These are phyloP conservation scores for Protomyces pachydermus DNA, from an alignment of 1,139 yeast species.

Conservation along the genomic window DNA sequence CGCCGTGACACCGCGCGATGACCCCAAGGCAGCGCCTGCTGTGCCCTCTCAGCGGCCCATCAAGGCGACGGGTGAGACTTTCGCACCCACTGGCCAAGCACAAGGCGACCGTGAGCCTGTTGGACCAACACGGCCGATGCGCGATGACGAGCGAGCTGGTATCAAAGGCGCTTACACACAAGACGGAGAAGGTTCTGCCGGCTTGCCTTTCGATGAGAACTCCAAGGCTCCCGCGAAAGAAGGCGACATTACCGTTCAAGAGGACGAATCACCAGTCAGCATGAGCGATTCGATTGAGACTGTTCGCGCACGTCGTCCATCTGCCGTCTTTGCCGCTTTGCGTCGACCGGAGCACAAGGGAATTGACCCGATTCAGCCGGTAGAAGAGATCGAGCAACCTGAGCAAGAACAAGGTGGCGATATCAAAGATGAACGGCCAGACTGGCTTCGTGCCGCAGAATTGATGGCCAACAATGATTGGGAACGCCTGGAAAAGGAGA, in stretches of 20 bases:
- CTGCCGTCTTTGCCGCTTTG: conserved; percentile 8
- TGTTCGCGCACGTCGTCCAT: conserved; percentile 4
- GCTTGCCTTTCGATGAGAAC: conserved; percentile 27
- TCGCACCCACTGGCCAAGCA: conserved; percentile 14
- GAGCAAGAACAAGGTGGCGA: not conserved
- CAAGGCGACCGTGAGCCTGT: conserved; percentile 16
- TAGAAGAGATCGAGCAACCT: conserved; percentile 13
- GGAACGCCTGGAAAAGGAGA: conserved; percentile 6
- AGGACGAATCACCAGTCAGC: conserved; percentile 12
- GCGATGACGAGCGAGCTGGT: conserved; percentile 5
- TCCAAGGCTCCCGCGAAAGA: conserved; percentile 4
- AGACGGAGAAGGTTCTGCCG: conserved; percentile 30
- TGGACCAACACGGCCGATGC: conserved; percentile 15
- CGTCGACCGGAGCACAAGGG: conserved; percentile 8
- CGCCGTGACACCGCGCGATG: not conserved
- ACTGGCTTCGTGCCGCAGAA: conserved; percentile 26
- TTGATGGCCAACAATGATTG: conserved; percentile 25
- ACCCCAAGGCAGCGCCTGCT: not conserved
- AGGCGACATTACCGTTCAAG: conserved; percentile 15
- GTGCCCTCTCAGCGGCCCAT: conserved; percentile 15
- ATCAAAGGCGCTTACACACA: conserved; percentile 21
- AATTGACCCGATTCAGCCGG: conserved; percentile 8
- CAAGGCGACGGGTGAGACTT: conserved; percentile 20
- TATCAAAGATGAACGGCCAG: conserved; percentile 20
- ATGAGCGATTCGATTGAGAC: conserved; percentile 20